Conservation (phyloP, 78 protist species). For the Tieghemostelium lacteum region DNA sequence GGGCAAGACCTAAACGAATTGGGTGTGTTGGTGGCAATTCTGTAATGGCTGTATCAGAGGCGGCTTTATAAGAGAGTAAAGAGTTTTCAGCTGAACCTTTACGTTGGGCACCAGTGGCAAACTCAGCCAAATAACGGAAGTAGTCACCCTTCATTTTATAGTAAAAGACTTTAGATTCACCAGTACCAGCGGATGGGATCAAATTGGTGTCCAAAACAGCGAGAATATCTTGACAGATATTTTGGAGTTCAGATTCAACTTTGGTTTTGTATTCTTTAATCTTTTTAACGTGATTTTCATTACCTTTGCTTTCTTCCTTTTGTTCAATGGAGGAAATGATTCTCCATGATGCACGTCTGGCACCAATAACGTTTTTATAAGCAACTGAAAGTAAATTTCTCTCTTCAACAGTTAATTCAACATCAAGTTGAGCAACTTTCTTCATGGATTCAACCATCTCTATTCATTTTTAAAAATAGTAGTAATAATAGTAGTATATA, state of each 20-base stretch:
- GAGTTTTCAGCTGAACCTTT: slow-evolving; percentile 91
- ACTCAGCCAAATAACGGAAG: slow-evolving; percentile 98
- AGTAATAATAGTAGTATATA: too few relatives aligned
- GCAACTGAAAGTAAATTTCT: slow-evolving; percentile 99
- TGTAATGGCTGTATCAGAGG: slow-evolving; percentile 88
- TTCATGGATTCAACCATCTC: slow-evolving; percentile 97
- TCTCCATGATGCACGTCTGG: slow-evolving; percentile 99
- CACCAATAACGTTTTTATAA: slow-evolving; percentile 99
- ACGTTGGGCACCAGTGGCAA: slow-evolving; percentile 85
- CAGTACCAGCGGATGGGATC: slow-evolving; percentile 85
- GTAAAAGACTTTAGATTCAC: slow-evolving; percentile 97
- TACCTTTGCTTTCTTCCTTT: slow-evolving; percentile 91
- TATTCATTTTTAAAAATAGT: background rate
- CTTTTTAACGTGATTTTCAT: slow-evolving; percentile 64
- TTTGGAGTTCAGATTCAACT: slow-evolving; percentile 93
- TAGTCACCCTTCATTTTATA: slow-evolving; percentile 98
- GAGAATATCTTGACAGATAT: slow-evolving; percentile 92
- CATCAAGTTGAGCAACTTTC: slow-evolving; percentile 89
- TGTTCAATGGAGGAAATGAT: slow-evolving; percentile 94
- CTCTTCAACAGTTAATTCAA: slow-evolving; percentile 97
- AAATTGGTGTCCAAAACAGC: slow-evolving; percentile 88
- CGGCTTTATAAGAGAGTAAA: slow-evolving; percentile 93
- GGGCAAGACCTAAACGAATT: slow-evolving; percentile 98
- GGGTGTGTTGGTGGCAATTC: slow-evolving; percentile 98
- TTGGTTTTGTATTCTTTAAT: slow-evolving; percentile 88